Evolutionary conservation across 495 filamentous ascomycete genomes (phyloP), one percentile per base, ranked within the genome.

Genomic region (Hyaloscypha finlandica): DNA sequence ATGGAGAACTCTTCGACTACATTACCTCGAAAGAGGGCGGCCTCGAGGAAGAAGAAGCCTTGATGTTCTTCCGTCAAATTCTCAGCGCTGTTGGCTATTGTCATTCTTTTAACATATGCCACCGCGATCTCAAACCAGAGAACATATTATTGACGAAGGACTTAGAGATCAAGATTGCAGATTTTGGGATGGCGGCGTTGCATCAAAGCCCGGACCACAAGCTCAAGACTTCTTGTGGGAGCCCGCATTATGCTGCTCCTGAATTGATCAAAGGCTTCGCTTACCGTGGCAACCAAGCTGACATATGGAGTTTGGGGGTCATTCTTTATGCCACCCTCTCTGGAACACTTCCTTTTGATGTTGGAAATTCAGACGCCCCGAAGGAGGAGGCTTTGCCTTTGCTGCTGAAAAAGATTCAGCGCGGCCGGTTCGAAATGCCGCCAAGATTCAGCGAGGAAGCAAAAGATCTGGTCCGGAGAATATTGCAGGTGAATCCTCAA

Each of bases 111-210:
- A 89, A 92, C 71, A 97, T 99, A 66, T 96, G 93, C 76, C 95
- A 99, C 73, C 90, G 95, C 31, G 95, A 99, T 68, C 79, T 99
- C 37, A 99, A 99, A 78, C 95, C 93, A 0, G 95, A 99, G 78
- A 99, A 99, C 71, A 97, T 99, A 48, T 81, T 99, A 19, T 77
- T 99, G 32, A 91, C 93, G 65, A 77, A 76, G 6, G 77, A 87
- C 14, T 82, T 83, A 29, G 87, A 91, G 54, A 83, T 97, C 76
- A 98, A 98, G 77, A 86, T 99, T 45, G 94, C 92, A 37, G 95
- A 99, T 76, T 99, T 98, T 76, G 94, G 95, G 20, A 97, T 99
- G 93, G 95, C 96, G 20, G 93, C 93, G 14, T 79, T 98, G 33
- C 94, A 97, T 69, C 94, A 96, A 32, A 80, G 82, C 16, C 80